Evolutionary conservation across 2,329 filamentous ascomycete genomes (phyloP).

Genomic region (Mollisia scopiformis): DNA sequence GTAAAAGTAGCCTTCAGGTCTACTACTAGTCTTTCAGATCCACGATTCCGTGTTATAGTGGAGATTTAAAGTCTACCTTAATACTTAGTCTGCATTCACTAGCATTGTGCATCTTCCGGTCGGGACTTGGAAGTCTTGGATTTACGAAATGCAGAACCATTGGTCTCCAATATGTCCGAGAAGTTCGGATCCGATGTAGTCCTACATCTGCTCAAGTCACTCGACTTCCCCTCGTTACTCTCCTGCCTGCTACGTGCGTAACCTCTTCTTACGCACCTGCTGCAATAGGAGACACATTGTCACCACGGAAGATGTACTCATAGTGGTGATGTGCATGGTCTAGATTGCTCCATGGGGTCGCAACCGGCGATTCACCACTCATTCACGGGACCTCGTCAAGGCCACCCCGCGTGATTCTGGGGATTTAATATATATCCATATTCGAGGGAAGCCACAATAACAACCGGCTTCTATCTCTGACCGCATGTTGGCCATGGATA

Average conservation of each 20-base stretch:
- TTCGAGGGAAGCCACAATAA: constrained; percentile 1
- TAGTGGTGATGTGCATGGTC: constrained; percentile 3
- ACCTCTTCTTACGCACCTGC: not conserved
- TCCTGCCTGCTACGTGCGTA: not conserved
- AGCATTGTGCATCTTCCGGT: no score
- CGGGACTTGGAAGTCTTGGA: not conserved
- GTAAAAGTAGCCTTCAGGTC: no score
- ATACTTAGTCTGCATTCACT: no score
- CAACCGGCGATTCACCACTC: no score
- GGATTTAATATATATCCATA: constrained; percentile 3
- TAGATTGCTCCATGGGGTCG: constrained; percentile 1
- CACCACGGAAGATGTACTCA: not conserved
- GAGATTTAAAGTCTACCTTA: no score
- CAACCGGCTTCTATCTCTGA: not conserved
- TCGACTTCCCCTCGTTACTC: not conserved
- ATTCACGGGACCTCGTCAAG: not conserved
- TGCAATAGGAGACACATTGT: not conserved
- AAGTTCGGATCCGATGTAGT: not conserved
- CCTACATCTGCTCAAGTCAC: not conserved
- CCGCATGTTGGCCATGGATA: constrained; percentile 2
- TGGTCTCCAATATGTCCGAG: not conserved
- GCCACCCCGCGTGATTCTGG: constrained; percentile 9
- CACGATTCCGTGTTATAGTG: no score
- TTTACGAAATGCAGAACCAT: not conserved
- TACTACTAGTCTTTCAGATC: not conserved